Evolutionary conservation across 306 rosid species (phyloP).

Genomic region (Coriaria nepalensis): DNA sequence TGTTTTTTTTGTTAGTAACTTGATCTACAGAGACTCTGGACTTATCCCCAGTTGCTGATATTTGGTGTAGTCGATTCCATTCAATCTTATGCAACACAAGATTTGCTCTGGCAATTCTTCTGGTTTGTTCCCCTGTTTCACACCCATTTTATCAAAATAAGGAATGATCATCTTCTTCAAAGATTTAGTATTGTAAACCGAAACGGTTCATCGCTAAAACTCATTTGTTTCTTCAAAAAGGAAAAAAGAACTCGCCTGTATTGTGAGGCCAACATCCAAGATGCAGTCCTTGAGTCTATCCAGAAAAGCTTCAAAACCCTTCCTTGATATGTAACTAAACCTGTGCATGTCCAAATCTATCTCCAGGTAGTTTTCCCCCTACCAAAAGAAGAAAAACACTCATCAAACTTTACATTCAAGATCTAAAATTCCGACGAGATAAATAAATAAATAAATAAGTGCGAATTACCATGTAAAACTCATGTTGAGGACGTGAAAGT

Average conservation of each 20-base stretch:
- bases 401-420: too few species aligned
- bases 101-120: slow-evolving; percentile 96
- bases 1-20: too few species aligned
- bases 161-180: slow-evolving; percentile 2
- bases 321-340: slow-evolving; percentile 88
- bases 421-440: too few species aligned
- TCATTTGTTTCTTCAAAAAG: not conserved
- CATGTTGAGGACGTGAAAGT: slow-evolving; percentile 96
- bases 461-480: slow-evolving; percentile 52
- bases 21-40: slow-evolving; percentile 33
- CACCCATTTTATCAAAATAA: slow-evolving; percentile 9
- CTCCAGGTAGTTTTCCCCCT: slow-evolving; percentile 95
- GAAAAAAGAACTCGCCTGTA: slow-evolving; percentile 51
- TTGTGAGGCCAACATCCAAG: slow-evolving; percentile 89
- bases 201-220: not conserved
- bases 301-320: slow-evolving; percentile 88
- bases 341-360: slow-evolving; percentile 97
- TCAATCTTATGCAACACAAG: slow-evolving; percentile 76
- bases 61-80: slow-evolving; percentile 68
- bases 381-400: too few species aligned
- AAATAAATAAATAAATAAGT: slow-evolving; percentile 4
- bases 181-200: not conserved
- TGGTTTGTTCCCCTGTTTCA: slow-evolving; percentile 70
- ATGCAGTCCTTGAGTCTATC: slow-evolving; percentile 68
- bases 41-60: slow-evolving; percentile 63